Conservation (phyloP, 805 yeast genomes). For the Saccharomycopsis oosterbeekiorum region DNA sequence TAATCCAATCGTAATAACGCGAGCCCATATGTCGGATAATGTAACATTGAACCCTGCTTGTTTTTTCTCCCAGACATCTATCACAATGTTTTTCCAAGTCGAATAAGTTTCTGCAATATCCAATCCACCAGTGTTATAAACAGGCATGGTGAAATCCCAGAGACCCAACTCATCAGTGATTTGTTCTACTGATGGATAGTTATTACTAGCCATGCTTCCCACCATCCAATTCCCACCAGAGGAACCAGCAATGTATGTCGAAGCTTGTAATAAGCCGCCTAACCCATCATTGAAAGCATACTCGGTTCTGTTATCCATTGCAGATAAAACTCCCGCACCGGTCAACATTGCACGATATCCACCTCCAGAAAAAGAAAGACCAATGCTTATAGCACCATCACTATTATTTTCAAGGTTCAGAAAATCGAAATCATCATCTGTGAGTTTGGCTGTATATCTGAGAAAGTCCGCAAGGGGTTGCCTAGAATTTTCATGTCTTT, state of each 20-base stretch:
- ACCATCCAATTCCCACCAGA: conserved; percentile 62
- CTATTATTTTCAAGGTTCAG: conserved; percentile 32
- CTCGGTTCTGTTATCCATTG: conserved; percentile 38
- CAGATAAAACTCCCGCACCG: conserved; percentile 49
- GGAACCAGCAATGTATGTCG: conserved; percentile 46
- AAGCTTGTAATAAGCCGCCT: conserved; percentile 44
- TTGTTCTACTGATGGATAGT: conserved; percentile 26
- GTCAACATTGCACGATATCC: conserved; percentile 51
- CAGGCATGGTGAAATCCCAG: conserved; percentile 11
- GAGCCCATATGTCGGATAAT: conserved; percentile 57
- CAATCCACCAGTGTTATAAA: conserved; percentile 25
- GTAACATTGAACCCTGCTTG: conserved; percentile 47
- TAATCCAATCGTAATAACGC: conserved; percentile 53
- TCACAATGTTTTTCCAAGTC: conserved; percentile 25
- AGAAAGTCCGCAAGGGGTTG: conserved; percentile 37
- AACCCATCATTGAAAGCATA: conserved; percentile 27
- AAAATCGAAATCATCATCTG: conserved; percentile 35
- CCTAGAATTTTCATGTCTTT: conserved; percentile 37
- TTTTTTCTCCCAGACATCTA: conserved; percentile 36
- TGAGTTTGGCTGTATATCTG: conserved; percentile 25
- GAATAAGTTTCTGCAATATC: conserved; percentile 43
- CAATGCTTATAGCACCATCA: conserved; percentile 35
- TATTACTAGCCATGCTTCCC: conserved; percentile 32
- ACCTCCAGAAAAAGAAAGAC: conserved; percentile 49
- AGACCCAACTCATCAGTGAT: conserved; percentile 21